phyloP scores from a whole-genome alignment of 2,329 filamentous ascomycete species.

The Penicillium sp. region DNA sequence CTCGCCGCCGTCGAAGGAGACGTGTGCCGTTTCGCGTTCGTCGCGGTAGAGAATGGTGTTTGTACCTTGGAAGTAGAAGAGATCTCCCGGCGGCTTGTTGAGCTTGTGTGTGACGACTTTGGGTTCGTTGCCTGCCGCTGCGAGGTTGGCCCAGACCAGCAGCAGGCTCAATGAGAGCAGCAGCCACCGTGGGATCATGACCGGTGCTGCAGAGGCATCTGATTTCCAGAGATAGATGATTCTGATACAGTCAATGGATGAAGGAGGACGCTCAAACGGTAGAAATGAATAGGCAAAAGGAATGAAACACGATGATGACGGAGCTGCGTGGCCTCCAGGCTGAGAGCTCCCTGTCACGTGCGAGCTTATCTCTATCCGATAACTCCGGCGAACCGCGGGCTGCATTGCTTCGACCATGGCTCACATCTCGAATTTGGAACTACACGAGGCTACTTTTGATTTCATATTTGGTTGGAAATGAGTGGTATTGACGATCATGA shows the following conservation, averaged over 20 bases:
- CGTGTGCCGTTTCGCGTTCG: conserved; percentile 65
- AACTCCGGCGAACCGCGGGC: conserved; percentile 10
- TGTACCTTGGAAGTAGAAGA: conserved; percentile 91
- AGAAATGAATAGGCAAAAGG: not conserved
- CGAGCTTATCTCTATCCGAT: conserved; percentile 18
- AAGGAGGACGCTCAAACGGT: not conserved
- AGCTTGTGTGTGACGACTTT: conserved; percentile 66
- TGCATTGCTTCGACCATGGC: not conserved
- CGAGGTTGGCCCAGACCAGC: conserved; percentile 49
- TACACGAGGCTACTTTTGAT: not conserved
- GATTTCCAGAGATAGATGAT: conserved; percentile 12
- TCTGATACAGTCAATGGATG: conserved; percentile 5
- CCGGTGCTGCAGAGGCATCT: conserved; percentile 31
- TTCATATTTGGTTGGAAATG: not conserved
- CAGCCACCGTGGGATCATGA: conserved; percentile 47
- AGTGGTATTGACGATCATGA: not conserved
- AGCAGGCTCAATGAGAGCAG: conserved; percentile 53
- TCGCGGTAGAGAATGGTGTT: conserved; percentile 79
- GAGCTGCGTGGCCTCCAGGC: conserved; percentile 31
- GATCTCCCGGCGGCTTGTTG: conserved; percentile 63
- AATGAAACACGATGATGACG: conserved; percentile 9
- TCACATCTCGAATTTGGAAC: not conserved
- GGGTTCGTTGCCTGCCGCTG: conserved; percentile 63
- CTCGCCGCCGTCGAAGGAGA: conserved; percentile 78
- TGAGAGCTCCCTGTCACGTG: conserved; percentile 35